phyloP scores from a whole-genome alignment of 768 basidiomycete genomes.

The Porphyrellus cyaneotinctus region DNA sequence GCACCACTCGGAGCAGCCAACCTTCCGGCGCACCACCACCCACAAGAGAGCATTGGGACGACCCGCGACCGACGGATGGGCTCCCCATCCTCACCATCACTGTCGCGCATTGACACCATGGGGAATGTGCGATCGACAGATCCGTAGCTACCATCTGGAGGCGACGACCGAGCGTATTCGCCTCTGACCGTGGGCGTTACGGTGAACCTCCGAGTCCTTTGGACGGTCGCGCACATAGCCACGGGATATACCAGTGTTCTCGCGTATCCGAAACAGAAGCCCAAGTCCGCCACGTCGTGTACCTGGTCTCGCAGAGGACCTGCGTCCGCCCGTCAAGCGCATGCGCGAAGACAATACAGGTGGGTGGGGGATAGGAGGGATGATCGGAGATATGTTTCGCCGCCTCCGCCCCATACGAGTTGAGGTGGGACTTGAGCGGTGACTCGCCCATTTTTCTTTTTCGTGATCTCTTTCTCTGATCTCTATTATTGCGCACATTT shows the following conservation, averaged over 20 bases:
- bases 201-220: slow-evolving; percentile 6
- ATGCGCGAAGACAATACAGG: slow-evolving; percentile 40
- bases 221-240: slow-evolving; percentile 7
- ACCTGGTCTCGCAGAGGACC: slow-evolving; percentile 31
- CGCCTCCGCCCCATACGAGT: slow-evolving; percentile 21
- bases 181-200: slow-evolving; percentile 29
- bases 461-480: no score
- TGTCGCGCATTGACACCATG: slow-evolving; percentile 18
- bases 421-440: no score
- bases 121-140: slow-evolving; percentile 29
- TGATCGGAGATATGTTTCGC: slow-evolving; percentile 36
- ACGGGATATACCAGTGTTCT: slow-evolving; percentile 24
- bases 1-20: no score
- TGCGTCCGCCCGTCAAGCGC: slow-evolving; percentile 45
- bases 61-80: slow-evolving; percentile 38
- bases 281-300: slow-evolving; percentile 38
- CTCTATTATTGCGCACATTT: no score
- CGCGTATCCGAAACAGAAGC: slow-evolving; percentile 45
- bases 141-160: slow-evolving; percentile 12
- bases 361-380: slow-evolving; percentile 29
- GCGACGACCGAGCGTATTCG: slow-evolving; percentile 27
- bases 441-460: no score
- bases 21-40: background rate
- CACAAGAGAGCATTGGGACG: slow-evolving; percentile 33
- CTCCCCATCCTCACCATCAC: slow-evolving; percentile 17